Base-by-base conservation (phyloP, 2,329 filamentous ascomycete species). In the Fusarium sp. region DNA sequence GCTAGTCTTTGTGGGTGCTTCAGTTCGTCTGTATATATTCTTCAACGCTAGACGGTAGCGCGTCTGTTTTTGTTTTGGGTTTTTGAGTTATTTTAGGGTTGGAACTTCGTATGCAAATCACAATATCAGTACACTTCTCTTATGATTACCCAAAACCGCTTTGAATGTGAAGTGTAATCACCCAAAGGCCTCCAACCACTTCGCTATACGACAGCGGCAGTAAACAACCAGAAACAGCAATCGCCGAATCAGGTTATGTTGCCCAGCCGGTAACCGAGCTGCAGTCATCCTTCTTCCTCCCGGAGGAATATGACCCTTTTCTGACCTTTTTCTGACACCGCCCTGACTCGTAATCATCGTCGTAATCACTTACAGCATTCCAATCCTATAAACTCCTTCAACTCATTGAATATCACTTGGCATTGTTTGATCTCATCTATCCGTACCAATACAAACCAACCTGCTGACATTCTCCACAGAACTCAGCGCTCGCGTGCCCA, bases 121-220 rank as follows among this genome's bases (percentile, higher is more conserved):
- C 32, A 51, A 20, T 51, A 59, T 28, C 15, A 58, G 15, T 28
- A 28, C 41, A 8, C 15, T 34, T 58, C n/a, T 50, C 20, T 36
- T 17, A 32, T 36, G 3, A 48, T 58, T 26, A 18, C 24, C 28
- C 11, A 18, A n/a, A 28, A 0, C 1, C 20, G 20, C 14, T 18
- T 28, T 12, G 1, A 14, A 28, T 18, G 14, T 1, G 8, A 22
- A 14, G 2, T 28, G 20, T n/a, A 10, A n/a, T 55, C 20, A 10
- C 20, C 9, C 4, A 28, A 17, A 14, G 4, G 6, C 0, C 8
- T 13, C 4, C 15, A 17, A 17, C 12, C 7, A 20, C 11, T 10
- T 39, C 8, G 34, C 51, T 26, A 55, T 28, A 41, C 24, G 51
- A 41, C 15, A 13, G 4, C 14, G 15, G 51, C 51, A 39, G 34